Conservation (phyloP, 495 filamentous ascomycete species). For the Talaromyces wortmannii region DNA sequence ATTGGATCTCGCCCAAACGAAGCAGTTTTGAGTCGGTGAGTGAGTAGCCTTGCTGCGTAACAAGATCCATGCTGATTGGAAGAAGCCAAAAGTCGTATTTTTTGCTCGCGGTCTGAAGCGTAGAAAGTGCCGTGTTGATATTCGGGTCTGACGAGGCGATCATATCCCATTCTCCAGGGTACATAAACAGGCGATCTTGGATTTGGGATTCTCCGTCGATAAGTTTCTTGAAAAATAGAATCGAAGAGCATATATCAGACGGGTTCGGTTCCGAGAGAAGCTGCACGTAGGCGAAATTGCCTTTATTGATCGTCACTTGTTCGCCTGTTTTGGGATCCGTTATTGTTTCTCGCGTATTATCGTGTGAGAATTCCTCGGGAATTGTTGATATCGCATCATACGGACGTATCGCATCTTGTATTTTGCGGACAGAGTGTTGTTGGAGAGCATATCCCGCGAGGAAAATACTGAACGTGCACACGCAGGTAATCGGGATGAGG, state of each 20-base stretch:
- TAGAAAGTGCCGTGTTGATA: slow-evolving; percentile 23
- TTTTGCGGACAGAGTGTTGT: slow-evolving; percentile 57
- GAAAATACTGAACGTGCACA: slow-evolving; percentile 61
- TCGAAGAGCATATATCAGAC: slow-evolving; percentile 37
- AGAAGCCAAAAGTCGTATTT: slow-evolving; percentile 41
- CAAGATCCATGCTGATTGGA: slow-evolving; percentile 36
- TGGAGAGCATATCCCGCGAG: slow-evolving; percentile 66
- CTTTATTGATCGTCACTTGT: slow-evolving; percentile 2
- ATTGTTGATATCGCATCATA: slow-evolving; percentile 7
- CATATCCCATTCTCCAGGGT: slow-evolving; percentile 37
- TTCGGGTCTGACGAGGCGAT: slow-evolving; percentile 17
- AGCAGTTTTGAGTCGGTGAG: slow-evolving; percentile 34
- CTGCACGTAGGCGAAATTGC: slow-evolving; percentile 40
- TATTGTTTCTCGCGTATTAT: slow-evolving; percentile 4
- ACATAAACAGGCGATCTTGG: slow-evolving; percentile 44
- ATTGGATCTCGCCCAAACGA: slow-evolving; percentile 37
- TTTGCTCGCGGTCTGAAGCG: slow-evolving; percentile 28
- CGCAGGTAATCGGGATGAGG: slow-evolving; percentile 38
- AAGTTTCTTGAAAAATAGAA: slow-evolving; percentile 38
- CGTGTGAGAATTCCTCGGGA: not conserved
- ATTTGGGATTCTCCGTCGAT: slow-evolving; percentile 25
- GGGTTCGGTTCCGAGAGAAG: slow-evolving; percentile 36
- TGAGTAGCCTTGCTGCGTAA: slow-evolving; percentile 25
- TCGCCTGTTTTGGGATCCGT: slow-evolving; percentile 2
- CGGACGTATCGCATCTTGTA: slow-evolving; percentile 53